Evolutionary conservation across 2,329 filamentous ascomycete species (phyloP).

Genomic region (Calonectria pauciramosa): DNA sequence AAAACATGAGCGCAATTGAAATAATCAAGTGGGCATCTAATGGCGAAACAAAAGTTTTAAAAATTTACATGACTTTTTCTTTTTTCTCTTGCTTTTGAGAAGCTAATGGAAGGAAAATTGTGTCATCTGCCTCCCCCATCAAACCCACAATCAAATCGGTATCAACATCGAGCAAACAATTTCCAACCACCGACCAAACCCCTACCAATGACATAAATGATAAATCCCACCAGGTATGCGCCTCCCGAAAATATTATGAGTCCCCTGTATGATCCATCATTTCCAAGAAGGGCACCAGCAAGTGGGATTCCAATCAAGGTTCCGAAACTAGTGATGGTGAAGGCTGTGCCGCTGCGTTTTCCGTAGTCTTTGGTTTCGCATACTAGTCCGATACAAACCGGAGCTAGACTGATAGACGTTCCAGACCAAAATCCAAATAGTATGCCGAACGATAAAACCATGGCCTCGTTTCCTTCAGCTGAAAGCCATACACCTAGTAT

Average conservation of each 20-base stretch:
- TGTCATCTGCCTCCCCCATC: not conserved
- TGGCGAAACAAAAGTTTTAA: not conserved
- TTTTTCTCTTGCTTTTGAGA: not conserved
- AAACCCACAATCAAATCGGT: too few species aligned
- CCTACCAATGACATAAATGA: conserved; percentile 3
- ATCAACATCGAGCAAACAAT: not conserved
- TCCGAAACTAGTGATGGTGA: conserved; percentile 30
- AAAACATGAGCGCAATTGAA: not conserved
- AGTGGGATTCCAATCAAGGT: conserved; percentile 31
- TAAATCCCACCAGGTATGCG: conserved; percentile 1
- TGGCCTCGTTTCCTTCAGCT: not conserved
- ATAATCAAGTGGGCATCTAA: too few species aligned
- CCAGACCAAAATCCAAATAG: conserved; percentile 23
- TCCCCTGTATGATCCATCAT: conserved; percentile 2
- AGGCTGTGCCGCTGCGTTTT: conserved; percentile 30
- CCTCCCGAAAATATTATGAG: conserved; percentile 19
- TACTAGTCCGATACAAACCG: conserved; percentile 28
- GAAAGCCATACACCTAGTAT: conserved; percentile 28
- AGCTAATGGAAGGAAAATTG: not conserved
- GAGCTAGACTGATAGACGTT: conserved; percentile 24
- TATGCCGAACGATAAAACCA: conserved; percentile 6
- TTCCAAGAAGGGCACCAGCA: conserved; percentile 17
- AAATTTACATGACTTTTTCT: not conserved
- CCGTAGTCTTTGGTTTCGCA: conserved; percentile 30
- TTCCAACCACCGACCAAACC: conserved; percentile 4